phyloP scores from a whole-genome alignment of 768 basidiomycete species.

The Candolleomyces aberdarensis region DNA sequence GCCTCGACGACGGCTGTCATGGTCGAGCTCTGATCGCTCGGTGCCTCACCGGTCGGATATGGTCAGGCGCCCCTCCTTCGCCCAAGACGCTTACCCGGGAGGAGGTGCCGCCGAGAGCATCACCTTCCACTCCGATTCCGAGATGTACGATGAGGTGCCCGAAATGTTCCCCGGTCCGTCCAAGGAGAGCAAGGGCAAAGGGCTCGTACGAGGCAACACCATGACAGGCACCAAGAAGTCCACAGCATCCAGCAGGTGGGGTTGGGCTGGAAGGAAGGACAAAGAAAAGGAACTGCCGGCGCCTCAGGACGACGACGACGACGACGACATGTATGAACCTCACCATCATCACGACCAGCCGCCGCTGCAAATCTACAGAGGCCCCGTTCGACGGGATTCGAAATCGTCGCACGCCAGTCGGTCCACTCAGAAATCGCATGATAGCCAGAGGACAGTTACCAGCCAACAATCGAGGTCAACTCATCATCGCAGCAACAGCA shows the following conservation, averaged over 20 bases:
- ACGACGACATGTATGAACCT: constrained; percentile 20
- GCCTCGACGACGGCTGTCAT: constrained; percentile 38
- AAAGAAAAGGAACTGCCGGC: constrained; percentile 34
- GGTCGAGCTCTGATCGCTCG: constrained; percentile 36
- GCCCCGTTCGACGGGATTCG: constrained; percentile 22
- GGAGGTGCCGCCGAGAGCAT: constrained; percentile 45
- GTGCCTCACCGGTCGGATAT: constrained; percentile 12
- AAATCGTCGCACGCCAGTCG: constrained; percentile 31
- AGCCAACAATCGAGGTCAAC: constrained; percentile 29
- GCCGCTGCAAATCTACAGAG: constrained; percentile 28
- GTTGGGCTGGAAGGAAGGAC: constrained; percentile 71
- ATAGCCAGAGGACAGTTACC: constrained; percentile 28
- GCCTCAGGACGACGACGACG: constrained; percentile 23
- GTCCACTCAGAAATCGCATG: constrained; percentile 25
- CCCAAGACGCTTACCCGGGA: constrained; percentile 26
- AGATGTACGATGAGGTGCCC: constrained; percentile 52
- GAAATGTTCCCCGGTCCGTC: constrained; percentile 25
- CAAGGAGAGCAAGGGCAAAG: constrained; percentile 34
- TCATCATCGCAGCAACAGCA: constrained; percentile 22
- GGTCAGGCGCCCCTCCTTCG: constrained; percentile 34
- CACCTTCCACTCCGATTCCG: constrained; percentile 59
- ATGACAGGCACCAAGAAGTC: constrained; percentile 60
- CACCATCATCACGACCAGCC: constrained; percentile 16
- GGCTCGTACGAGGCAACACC: constrained; percentile 30
- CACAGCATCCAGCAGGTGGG: constrained; percentile 46